Percentiles rank a stretch among this genome's conserved stretches.
These are phyloP conservation scores for Cubamyces lactineus DNA, from an alignment of 768 basidiomycete genomes.

Conservation along the genomic window DNA sequence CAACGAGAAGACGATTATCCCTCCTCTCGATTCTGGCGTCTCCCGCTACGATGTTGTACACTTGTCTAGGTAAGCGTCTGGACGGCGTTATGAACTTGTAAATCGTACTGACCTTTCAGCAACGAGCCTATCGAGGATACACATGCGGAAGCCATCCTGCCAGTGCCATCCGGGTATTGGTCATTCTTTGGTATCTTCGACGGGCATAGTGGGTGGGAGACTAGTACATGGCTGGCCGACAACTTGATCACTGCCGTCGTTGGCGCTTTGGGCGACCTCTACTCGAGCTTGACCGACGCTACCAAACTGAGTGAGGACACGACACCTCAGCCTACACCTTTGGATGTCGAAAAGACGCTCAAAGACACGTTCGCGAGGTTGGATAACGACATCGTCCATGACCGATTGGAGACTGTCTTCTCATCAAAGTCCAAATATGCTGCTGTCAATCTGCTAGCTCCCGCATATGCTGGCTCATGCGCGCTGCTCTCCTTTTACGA, in stretches of 20 bases:
- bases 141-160: constrained; percentile 23
- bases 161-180: constrained; percentile 35
- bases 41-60: neutral
- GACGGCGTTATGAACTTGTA: too few relatives aligned
- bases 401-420: constrained; percentile 35
- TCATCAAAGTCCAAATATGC: constrained; percentile 31
- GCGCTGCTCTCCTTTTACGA: constrained; percentile 52
- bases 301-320: neutral
- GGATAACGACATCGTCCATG: constrained; percentile 47
- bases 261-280: constrained; percentile 31
- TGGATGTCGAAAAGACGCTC: constrained; percentile 41
- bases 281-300: constrained; percentile 8
- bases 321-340: constrained; percentile 21
- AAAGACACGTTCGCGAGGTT: constrained; percentile 42
- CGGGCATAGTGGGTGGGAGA: constrained; percentile 39
- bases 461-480: constrained; percentile 45
- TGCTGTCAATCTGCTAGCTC: constrained; percentile 37
- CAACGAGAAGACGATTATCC: neutral
- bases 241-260: constrained; percentile 35
- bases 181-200: constrained; percentile 40
- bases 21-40: neutral
- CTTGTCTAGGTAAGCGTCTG: neutral
- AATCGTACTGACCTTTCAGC: neutral
- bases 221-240: constrained; percentile 38
- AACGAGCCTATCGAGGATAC: constrained; percentile 6